Conservation (phyloP, 192 early-diverging fungal genomes). For the Gonapodya prolifera region DNA sequence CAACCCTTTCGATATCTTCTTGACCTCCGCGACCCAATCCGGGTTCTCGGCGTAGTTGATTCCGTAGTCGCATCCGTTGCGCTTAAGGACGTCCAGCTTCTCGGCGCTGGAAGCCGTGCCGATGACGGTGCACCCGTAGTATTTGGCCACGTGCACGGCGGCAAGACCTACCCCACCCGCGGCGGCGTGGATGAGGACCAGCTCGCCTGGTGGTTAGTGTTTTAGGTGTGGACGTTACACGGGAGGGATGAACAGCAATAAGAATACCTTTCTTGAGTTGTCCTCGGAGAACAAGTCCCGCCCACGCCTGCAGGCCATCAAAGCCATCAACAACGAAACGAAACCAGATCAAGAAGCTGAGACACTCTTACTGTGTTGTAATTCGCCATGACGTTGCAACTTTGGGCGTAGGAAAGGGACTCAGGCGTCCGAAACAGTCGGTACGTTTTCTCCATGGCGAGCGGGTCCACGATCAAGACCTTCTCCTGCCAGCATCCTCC, state of each 20-base stretch:
- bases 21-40: not conserved
- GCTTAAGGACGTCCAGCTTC: not conserved
- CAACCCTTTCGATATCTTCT: not conserved
- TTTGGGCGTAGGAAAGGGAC: not conserved
- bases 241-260: not conserved
- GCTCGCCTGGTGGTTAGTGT: conserved; percentile 50
- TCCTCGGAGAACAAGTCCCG: not conserved
- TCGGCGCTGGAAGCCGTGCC: not conserved
- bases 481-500: conserved; percentile 1
- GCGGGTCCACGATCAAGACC: not conserved
- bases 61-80: not conserved
- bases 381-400: not conserved
- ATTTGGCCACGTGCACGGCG: conserved; percentile 83
- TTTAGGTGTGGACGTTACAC: conserved; percentile 9
- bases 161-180: conserved; percentile 78
- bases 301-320: not conserved
- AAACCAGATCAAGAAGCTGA: not conserved
- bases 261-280: not conserved
- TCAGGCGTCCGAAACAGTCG: not conserved
- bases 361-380: not conserved
- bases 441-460: not conserved
- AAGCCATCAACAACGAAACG: not conserved
- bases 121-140: not conserved
- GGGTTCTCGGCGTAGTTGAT: not conserved
- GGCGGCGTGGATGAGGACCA: conserved; percentile 78